Evolutionary conservation across 2,329 filamentous ascomycete species (phyloP), one percentile per base, ranked within the genome.

Genomic region (Epichloe aotearoae): DNA sequence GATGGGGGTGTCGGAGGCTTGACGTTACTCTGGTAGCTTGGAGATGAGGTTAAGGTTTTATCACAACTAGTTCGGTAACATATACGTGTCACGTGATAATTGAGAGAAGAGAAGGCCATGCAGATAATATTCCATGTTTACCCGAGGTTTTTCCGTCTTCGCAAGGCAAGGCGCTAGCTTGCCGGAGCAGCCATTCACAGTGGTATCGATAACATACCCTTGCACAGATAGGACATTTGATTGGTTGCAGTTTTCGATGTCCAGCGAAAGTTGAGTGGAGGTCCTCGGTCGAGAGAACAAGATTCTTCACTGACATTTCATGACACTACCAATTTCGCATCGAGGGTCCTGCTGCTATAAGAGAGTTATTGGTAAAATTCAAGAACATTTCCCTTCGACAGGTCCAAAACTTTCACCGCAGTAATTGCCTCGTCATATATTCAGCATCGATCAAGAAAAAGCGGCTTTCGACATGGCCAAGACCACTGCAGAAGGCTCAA

Each of bases 11-110:
- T 66, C 67, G 65, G 59, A 64, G 62, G 64, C 65, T 69, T 68
- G 64, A 67, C 67, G 68, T 67, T 72, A 66, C 63, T 66, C 60
- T 59, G 62, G 67, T 65, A 68, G 67, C 69, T 73, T 73, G 65
- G 61, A 64, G 63, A 63, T 68, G 66, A 67, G 64, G 64, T 67
- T 73, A 72, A 73, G 68, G 72, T 73, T 75, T 76, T 76, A 70
- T 70, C 67, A 63, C 26, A 65, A 64, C 64, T 69, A 66, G 57
- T 59, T 69, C 65, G 63, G 68, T 60, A 66, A 69, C 59, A 60
- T 62, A 58, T 50, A 49, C 42, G 54, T 43, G 50, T 56, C 66
- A 72, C 69, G 66, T 71, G 70, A 63, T 53, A 46, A 43, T 47
- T 23, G 40, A 19, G 36, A 46, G 46, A 34, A 15, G 19, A 39